Percentiles rank a stretch among this genome's conserved stretches.
phyloP scores from a whole-genome alignment of 2,329 filamentous ascomycete genomes.

The Neopestalotiopsis rosae region DNA sequence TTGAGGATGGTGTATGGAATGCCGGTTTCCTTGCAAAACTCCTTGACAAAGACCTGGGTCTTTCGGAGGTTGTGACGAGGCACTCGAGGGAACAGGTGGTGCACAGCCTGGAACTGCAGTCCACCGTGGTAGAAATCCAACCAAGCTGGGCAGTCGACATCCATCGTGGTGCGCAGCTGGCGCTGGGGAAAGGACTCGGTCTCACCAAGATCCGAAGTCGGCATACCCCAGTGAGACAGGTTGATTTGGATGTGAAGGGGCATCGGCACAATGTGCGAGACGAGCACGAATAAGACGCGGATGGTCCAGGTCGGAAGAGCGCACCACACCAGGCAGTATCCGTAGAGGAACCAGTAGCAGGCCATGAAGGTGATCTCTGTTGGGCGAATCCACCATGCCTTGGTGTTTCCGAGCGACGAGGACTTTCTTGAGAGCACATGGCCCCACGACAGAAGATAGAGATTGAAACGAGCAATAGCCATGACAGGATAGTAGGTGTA shows the following conservation, averaged over 20 bases:
- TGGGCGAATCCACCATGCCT: conserved; percentile 71
- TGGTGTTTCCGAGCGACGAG: conserved; percentile 57
- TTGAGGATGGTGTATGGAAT: conserved; percentile 67
- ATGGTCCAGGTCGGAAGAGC: conserved; percentile 61
- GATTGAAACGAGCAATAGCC: conserved; percentile 72
- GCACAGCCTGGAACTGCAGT: conserved; percentile 74
- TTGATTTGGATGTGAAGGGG: conserved; percentile 76
- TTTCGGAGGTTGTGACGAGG: conserved; percentile 71
- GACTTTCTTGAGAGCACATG: conserved; percentile 64
- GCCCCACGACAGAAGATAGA: conserved; percentile 71
- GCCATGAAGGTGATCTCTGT: conserved; percentile 67
- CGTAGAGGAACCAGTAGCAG: conserved; percentile 72
- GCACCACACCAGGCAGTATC: conserved; percentile 67
- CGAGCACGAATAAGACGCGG: conserved; percentile 65
- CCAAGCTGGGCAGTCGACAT: conserved; percentile 75
- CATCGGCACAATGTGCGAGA: conserved; percentile 70
- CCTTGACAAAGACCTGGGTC: conserved; percentile 63
- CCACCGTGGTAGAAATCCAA: conserved; percentile 76
- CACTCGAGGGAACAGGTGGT: conserved; percentile 72
- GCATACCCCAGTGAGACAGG: conserved; percentile 76
- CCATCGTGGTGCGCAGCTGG: conserved; percentile 75
- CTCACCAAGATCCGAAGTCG: conserved; percentile 66
- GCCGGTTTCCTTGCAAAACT: conserved; percentile 68
- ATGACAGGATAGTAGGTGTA: conserved; percentile 75
- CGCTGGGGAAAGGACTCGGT: conserved; percentile 72